Conservation (phyloP, 495 filamentous ascomycete genomes). For the Cercophora sp. region DNA sequence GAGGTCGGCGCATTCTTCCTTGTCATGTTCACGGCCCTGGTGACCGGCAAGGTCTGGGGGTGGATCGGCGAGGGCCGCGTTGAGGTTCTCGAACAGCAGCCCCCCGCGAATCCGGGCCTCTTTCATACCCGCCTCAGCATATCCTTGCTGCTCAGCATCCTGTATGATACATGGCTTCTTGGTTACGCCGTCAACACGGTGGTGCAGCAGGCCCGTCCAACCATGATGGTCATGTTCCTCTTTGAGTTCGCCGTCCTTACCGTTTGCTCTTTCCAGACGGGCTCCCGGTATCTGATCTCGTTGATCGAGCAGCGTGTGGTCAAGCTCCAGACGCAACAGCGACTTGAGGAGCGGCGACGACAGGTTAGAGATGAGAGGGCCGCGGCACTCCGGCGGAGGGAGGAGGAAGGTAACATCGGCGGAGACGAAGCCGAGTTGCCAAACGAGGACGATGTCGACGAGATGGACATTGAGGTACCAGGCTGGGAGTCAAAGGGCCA, state of each 20-base stretch:
- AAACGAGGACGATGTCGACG: constrained; percentile 75
- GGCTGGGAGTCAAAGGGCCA: constrained; percentile 97
- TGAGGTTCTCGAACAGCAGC: constrained; percentile 91
- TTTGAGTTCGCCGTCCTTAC: constrained; percentile 92
- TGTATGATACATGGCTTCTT: constrained; percentile 74
- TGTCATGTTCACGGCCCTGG: constrained; percentile 89
- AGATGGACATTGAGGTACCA: constrained; percentile 87
- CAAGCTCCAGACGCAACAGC: constrained; percentile 62
- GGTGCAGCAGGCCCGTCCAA: constrained; percentile 76
- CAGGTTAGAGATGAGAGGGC: constrained; percentile 55
- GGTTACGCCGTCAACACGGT: constrained; percentile 77
- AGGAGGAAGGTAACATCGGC: constrained; percentile 42
- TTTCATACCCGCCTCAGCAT: constrained; percentile 80
- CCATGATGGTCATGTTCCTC: constrained; percentile 99
- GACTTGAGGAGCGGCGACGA: constrained; percentile 56
- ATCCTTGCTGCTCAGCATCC: constrained; percentile 71
- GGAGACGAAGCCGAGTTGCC: constrained; percentile 51
- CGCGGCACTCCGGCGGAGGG: constrained; percentile 60
- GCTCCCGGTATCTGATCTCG: constrained; percentile 72
- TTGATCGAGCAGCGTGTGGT: constrained; percentile 72
- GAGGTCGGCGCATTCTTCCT: constrained; percentile 91
- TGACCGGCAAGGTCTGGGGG: constrained; percentile 93
- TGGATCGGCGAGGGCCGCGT: constrained; percentile 97
- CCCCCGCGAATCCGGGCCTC: constrained; percentile 81
- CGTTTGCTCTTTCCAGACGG: constrained; percentile 74